Evolutionary conservation across 148 eudicot genomes (phyloP).

Genomic region (Rhododendron molle): DNA sequence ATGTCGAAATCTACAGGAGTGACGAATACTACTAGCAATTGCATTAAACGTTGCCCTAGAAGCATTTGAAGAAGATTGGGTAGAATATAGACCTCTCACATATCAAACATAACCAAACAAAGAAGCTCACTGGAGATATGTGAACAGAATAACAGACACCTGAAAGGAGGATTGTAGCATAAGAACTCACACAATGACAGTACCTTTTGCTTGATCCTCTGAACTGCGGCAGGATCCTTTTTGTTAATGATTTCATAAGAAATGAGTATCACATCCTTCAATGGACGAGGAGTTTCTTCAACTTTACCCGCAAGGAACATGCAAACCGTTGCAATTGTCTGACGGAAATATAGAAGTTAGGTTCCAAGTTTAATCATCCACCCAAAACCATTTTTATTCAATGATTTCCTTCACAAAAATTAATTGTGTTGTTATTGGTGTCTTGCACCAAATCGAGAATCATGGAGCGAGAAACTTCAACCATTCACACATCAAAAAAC

Average conservation of each 20-base stretch:
- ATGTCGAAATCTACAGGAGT: constrained; percentile 21
- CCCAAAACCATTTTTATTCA: not conserved
- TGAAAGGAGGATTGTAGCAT: not conserved
- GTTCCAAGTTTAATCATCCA: constrained; percentile 2
- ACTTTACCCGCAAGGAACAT: constrained; percentile 99
- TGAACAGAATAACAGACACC: not conserved
- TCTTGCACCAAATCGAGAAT: not conserved
- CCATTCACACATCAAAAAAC: not conserved
- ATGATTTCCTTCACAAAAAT: not conserved
- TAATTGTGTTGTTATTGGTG: not conserved
- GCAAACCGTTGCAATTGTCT: constrained; percentile 96
- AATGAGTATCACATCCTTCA: constrained; percentile 90
- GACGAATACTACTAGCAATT: not conserved
- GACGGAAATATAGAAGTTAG: constrained; percentile 26
- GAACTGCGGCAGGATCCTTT: constrained; percentile 79
- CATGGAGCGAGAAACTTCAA: not conserved
- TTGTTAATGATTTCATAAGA: constrained; percentile 88
- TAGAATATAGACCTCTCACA: not conserved
- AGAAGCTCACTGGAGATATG: not conserved
- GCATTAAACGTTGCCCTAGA: constrained; percentile 19
- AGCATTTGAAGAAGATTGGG: not conserved
- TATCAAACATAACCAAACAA: not conserved
- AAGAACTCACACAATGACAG: constrained; percentile 8
- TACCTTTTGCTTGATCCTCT: constrained; percentile 94
- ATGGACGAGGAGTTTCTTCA: constrained; percentile 97